Evolutionary conservation across 768 basidiomycete genomes (phyloP).

Genomic region (Sistotremastrum niveocremeum): DNA sequence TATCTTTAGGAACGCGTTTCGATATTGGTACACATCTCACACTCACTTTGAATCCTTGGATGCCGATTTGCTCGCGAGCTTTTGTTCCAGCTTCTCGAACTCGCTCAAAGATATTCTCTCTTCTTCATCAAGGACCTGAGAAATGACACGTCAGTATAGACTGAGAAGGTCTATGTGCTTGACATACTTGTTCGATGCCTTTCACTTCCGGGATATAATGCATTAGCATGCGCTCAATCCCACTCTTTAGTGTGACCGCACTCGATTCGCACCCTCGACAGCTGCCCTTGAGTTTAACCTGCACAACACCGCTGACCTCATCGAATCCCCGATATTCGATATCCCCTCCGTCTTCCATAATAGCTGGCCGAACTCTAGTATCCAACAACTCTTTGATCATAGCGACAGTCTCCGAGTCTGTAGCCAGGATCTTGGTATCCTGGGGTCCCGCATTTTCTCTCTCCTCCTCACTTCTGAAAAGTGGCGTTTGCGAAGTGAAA

Average conservation of each 20-base stretch:
- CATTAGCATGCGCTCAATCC: constrained; percentile 98
- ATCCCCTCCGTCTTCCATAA: constrained; percentile 98
- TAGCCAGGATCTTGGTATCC: constrained; percentile 87
- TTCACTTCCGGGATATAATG: constrained; percentile 97
- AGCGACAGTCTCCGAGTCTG: constrained; percentile 90
- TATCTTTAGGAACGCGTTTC: constrained; percentile 1
- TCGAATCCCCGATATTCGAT: constrained; percentile 95
- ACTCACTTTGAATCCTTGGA: constrained; percentile 37
- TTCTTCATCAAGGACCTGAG: constrained; percentile 78
- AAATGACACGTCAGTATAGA: constrained; percentile 1
- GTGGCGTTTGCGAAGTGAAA: constrained; percentile 79
- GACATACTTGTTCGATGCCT: constrained; percentile 69
- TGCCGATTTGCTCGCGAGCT: constrained; percentile 31
- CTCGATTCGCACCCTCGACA: constrained; percentile 93
- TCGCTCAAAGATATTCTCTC: constrained; percentile 78
- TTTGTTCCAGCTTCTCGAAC: constrained; percentile 77
- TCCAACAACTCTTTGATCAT: constrained; percentile 99
- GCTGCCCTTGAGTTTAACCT: constrained; percentile 89
- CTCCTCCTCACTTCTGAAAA: constrained; percentile 78
- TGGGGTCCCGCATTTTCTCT: constrained; percentile 74
- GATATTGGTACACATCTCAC: constrained; percentile 1
- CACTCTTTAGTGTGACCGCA: constrained; percentile 88
- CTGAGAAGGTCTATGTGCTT: background rate
- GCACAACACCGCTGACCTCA: constrained; percentile 52
- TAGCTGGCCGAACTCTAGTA: constrained; percentile 88